A percentile compares a stretch with the other conserved stretches of the same genome.
phyloP scores from a whole-genome alignment of 108 stramenopile genomes.

The Fistulifera pelliculosa region DNA sequence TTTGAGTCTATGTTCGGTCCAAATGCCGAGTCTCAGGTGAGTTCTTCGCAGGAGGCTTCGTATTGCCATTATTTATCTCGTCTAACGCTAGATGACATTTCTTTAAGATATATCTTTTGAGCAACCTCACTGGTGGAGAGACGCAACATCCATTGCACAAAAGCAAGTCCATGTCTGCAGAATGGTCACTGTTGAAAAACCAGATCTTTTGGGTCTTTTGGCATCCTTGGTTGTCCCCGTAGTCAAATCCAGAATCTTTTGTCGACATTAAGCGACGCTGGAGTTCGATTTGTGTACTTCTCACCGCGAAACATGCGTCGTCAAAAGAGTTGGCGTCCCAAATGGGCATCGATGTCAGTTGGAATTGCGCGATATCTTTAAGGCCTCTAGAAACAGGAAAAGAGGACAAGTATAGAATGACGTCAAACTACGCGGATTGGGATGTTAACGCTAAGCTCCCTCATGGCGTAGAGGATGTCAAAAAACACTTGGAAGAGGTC shows the following conservation, averaged over 20 bases:
- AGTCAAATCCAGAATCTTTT: constrained; percentile 82
- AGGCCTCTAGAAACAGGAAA: constrained; percentile 64
- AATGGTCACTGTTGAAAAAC: constrained; percentile 64
- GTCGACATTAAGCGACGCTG: constrained; percentile 72
- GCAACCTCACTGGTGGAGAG: not conserved
- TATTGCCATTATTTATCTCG: not conserved
- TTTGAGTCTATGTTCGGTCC: constrained; percentile 25
- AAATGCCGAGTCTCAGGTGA: no score
- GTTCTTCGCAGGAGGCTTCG: no score
- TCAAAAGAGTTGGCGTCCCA: constrained; percentile 85
- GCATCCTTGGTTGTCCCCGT: constrained; percentile 81
- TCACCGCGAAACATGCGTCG: constrained; percentile 95
- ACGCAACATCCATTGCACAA: constrained; percentile 6
- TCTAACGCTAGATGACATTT: not conserved
- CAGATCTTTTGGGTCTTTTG: constrained; percentile 95
- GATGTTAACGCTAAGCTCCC: constrained; percentile 93
- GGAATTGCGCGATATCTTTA: constrained; percentile 94
- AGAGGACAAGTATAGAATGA: constrained; percentile 85
- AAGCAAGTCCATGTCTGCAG: constrained; percentile 23
- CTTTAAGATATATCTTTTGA: constrained; percentile 7
- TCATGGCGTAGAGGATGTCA: constrained; percentile 87
- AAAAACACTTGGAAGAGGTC: constrained; percentile 73
- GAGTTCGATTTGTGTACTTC: constrained; percentile 96
- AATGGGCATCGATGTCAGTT: constrained; percentile 93
- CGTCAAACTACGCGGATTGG: constrained; percentile 93